These are phyloP conservation scores for Trypanosoma congolense DNA, from an alignment of 208 protist species.

Conservation along the genomic window DNA sequence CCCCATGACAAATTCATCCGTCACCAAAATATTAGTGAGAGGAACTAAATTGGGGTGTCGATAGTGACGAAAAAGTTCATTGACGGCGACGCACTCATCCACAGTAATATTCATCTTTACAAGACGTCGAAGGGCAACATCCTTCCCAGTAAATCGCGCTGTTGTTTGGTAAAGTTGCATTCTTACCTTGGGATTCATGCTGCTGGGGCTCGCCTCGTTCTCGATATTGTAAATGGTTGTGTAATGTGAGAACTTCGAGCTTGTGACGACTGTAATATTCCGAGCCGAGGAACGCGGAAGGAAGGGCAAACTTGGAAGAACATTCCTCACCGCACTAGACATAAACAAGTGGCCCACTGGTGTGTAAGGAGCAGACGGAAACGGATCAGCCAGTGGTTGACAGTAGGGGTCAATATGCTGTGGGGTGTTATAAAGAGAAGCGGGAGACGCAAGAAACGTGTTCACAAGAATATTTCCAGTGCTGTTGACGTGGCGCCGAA, in stretches of 20 bases:
- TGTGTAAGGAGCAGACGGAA: constrained; percentile 80
- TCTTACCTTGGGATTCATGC: constrained; percentile 54
- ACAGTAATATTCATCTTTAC: constrained; percentile 46
- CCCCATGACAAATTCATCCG: constrained; percentile 83
- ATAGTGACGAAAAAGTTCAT: constrained; percentile 59
- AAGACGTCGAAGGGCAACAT: constrained; percentile 71
- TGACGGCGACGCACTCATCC: constrained; percentile 44
- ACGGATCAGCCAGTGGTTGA: constrained; percentile 51
- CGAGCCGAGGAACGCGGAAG: constrained; percentile 56
- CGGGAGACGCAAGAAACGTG: constrained; percentile 17
- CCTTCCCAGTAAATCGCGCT: constrained; percentile 62
- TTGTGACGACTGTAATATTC: constrained; percentile 66
- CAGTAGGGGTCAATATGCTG: constrained; percentile 66
- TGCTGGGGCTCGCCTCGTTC: constrained; percentile 44
- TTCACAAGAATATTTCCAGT: constrained; percentile 9
- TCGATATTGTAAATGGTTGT: constrained; percentile 89
- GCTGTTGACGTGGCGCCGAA: constrained; percentile 18
- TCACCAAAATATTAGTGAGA: constrained; percentile 65
- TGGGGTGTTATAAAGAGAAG: constrained; percentile 51
- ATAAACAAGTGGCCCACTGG: constrained; percentile 71
- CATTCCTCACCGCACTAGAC: constrained; percentile 51
- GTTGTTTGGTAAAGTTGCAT: constrained; percentile 80
- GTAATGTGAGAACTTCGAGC: constrained; percentile 79
- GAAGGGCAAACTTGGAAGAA: constrained; percentile 50
- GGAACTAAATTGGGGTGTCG: constrained; percentile 79